Percentiles rank a stretch among this genome's conserved stretches.
Evolutionary conservation across 2,329 filamentous ascomycete species (phyloP).

Genomic region (Helminthosporium solani): DNA sequence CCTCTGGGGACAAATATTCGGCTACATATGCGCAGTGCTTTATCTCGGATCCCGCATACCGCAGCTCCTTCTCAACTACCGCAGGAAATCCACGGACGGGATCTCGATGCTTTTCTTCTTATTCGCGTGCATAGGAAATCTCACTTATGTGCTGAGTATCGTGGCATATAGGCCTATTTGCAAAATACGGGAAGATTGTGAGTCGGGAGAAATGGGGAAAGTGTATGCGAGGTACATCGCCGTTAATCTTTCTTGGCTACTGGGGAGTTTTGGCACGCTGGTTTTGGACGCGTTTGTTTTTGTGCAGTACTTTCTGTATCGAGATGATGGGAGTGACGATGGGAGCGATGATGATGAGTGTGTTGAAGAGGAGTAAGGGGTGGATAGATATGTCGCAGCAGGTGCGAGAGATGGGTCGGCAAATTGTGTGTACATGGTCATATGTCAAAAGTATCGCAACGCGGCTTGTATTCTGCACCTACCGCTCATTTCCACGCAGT

Average conservation of each 20-base stretch:
- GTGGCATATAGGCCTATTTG: conserved; percentile 84
- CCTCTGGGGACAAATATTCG: conserved; percentile 82
- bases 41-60: conserved; percentile 90
- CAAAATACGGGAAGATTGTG: conserved; percentile 51
- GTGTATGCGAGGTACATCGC: conserved; percentile 82
- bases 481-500: too few relatives aligned
- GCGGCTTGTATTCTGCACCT: too few relatives aligned
- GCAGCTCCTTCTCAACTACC: conserved; percentile 88
- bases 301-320: conserved; percentile 87
- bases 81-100: conserved; percentile 88
- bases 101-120: conserved; percentile 94
- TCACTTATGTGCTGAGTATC: conserved; percentile 91
- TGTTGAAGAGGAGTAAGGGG: background rate
- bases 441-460: too few relatives aligned
- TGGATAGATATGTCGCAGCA: background rate
- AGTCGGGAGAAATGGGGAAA: conserved; percentile 61
- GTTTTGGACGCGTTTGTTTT: conserved; percentile 85
- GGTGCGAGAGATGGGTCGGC: too few relatives aligned
- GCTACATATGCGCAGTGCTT: conserved; percentile 84
- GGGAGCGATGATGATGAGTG: conserved; percentile 17
- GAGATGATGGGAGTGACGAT: conserved; percentile 45
- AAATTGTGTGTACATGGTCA: too few relatives aligned
- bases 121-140: conserved; percentile 92
- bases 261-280: conserved; percentile 85
- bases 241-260: conserved; percentile 87